Evolutionary conservation across 2,329 filamentous ascomycete genomes (phyloP).

Genomic region (Cordyceps tenuipes): DNA sequence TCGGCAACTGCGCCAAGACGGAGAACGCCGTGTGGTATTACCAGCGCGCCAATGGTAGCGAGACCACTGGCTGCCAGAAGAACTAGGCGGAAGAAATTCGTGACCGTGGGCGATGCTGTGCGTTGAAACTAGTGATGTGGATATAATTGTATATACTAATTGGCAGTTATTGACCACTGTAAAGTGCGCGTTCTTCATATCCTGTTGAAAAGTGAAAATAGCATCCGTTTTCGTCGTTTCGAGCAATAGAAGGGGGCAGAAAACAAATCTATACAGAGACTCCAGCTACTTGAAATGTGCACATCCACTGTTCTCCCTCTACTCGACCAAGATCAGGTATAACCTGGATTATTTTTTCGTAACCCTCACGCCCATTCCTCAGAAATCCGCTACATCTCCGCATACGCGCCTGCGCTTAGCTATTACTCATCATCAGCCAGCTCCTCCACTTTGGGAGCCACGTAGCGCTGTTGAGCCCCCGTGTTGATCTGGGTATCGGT

Average conservation of each 20-base stretch:
- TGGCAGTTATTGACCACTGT: background rate
- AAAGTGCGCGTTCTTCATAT: background rate
- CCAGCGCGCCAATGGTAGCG: conserved; percentile 33
- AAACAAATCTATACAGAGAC: conserved; percentile 2
- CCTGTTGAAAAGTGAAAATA: background rate
- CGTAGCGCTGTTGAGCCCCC: conserved; percentile 37
- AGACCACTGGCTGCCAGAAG: conserved; percentile 12
- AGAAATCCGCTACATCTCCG: background rate
- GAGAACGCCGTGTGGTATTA: conserved; percentile 47
- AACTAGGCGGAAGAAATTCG: background rate
- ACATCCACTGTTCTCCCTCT: background rate
- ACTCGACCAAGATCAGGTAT: background rate
- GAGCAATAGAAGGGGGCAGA: background rate
- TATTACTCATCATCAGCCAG: conserved; percentile 40
- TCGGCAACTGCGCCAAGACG: conserved; percentile 47
- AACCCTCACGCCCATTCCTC: background rate
- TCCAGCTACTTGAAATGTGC: background rate
- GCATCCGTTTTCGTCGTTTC: background rate
- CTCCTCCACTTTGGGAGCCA: conserved; percentile 46
- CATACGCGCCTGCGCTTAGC: background rate
- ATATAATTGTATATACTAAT: background rate
- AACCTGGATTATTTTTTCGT: background rate
- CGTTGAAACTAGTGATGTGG: background rate
- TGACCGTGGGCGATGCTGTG: background rate
- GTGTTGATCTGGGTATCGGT: conserved; percentile 47